Base-by-base conservation (phyloP, 306 rosid species). In the Quillaja saponaria region DNA sequence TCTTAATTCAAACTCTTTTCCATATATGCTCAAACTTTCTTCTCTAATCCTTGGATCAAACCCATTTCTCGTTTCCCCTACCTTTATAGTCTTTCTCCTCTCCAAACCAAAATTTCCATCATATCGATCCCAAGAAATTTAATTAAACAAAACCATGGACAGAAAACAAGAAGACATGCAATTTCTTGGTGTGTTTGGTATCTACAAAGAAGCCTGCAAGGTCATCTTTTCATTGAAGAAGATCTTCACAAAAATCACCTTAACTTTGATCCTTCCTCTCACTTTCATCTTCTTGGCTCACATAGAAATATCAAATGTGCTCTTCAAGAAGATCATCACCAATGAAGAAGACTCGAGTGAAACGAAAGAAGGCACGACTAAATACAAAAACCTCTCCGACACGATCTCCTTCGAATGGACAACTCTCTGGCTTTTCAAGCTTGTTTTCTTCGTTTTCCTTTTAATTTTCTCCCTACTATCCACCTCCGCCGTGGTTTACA, bases 401-500 rank as follows among this genome's bases (percentile, higher is more conserved):
- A 17, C 48, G 34, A 0, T 84, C 57, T 63, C 73, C 13, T 76
- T 83, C 0, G 91, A 87, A 49, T 59, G 77, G 82, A 37, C 69
- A 61, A 25, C 40, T 0, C 71, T 42, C 12, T 48, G 16, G 28
- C 80, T 84, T 57, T 70, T 87, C 80, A 73, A 82, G 49, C 73
- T 73, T 12, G 33, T 42, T 9, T 74, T 73, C 77, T 71, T 46
- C 71, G 58, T 64, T n/a, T 3, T 48, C 44, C 13, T 34, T 45
- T 42, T 63, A 21, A 46, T 67, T 41, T 55, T 71, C 47, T 70
- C 80, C 17, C 75, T 61, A 15, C 51, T 74, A 3, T 52, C 84
- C 15, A 67, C 81, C 70, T 84, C 95, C 9, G 91, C 95, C 0
- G 91, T 87, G 2, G 95, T 84, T 3, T 87, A 87, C 83, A 80